phyloP scores from a whole-genome alignment of 2,329 filamentous ascomycete species.

The Cercospora sojina region DNA sequence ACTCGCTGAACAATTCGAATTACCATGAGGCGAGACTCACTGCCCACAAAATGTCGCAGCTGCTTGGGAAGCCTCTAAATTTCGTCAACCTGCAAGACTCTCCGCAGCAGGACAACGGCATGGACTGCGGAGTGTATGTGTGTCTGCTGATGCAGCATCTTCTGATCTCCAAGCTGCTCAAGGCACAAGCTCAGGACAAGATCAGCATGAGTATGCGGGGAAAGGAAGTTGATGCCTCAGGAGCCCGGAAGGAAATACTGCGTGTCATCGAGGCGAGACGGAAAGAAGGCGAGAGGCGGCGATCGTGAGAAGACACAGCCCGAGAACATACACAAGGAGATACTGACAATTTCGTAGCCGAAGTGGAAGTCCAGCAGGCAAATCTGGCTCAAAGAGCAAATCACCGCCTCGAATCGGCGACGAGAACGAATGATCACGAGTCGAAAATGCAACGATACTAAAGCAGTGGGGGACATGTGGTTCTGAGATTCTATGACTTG shows the following conservation, averaged over 20 bases:
- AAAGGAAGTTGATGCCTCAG: slow-evolving; percentile 75
- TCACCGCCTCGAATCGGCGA: slow-evolving; percentile 33
- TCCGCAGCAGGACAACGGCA: slow-evolving; percentile 88
- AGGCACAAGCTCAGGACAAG: slow-evolving; percentile 76
- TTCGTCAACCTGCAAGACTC: slow-evolving; percentile 82
- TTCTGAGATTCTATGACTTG: background rate
- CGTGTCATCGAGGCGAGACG: slow-evolving; percentile 82
- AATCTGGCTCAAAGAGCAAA: slow-evolving; percentile 23
- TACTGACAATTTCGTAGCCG: slow-evolving; percentile 19
- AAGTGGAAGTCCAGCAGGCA: slow-evolving; percentile 25
- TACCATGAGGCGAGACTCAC: slow-evolving; percentile 68
- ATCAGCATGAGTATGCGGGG: slow-evolving; percentile 92
- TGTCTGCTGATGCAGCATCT: slow-evolving; percentile 93
- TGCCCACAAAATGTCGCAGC: slow-evolving; percentile 64
- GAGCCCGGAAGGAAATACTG: slow-evolving; percentile 85
- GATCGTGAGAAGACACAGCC: slow-evolving; percentile 63
- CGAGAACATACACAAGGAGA: background rate
- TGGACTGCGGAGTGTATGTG: slow-evolving; percentile 93
- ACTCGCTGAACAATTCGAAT: slow-evolving; percentile 77
- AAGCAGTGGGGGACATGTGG: slow-evolving; percentile 1
- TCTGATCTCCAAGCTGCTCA: slow-evolving; percentile 78
- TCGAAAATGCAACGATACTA: background rate
- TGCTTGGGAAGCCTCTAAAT: slow-evolving; percentile 66
- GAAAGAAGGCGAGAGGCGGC: slow-evolving; percentile 80
- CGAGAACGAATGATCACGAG: slow-evolving; percentile 25